phyloP scores from a whole-genome alignment of 192 early-diverging fungal genomes.

The Haplosporangium gracile region DNA sequence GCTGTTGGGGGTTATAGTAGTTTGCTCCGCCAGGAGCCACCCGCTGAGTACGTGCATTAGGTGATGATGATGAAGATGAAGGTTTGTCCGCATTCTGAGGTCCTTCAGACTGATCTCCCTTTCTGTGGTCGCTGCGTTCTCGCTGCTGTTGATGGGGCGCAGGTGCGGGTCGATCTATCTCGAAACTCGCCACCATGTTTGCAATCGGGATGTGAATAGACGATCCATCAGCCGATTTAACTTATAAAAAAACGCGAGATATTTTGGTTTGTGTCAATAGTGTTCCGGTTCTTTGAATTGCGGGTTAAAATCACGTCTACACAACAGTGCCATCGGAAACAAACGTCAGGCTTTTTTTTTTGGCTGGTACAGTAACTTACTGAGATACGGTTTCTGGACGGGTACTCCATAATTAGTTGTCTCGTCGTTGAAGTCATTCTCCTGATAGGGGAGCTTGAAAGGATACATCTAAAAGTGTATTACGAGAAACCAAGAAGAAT shows the following conservation, averaged over 20 bases:
- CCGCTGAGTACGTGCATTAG: background rate
- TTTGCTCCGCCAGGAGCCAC: background rate
- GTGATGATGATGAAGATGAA: background rate
- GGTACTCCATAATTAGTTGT: conserved; percentile 21
- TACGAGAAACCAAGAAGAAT: no score
- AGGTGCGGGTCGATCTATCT: background rate
- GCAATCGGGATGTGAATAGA: conserved; percentile 42
- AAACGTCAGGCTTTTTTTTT: background rate
- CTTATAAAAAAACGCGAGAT: background rate
- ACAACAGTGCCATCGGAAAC: background rate
- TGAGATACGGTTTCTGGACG: conserved; percentile 35
- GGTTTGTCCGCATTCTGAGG: background rate
- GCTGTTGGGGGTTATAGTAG: background rate
- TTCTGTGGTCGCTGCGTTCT: background rate
- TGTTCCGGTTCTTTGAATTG: background rate
- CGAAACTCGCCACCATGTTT: conserved; percentile 13
- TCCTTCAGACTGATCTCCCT: background rate
- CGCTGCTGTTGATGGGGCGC: no score
- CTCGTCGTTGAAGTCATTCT: conserved; percentile 45
- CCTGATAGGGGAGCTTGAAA: conserved; percentile 13
- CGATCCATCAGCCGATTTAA: conserved; percentile 22
- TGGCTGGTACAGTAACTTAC: conserved; percentile 9
- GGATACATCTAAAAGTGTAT: background rate
- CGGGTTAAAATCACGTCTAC: background rate
- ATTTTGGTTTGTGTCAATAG: background rate